Conservation (phyloP, 257 asterid genomes). For the Solanum infundibuliforme region DNA sequence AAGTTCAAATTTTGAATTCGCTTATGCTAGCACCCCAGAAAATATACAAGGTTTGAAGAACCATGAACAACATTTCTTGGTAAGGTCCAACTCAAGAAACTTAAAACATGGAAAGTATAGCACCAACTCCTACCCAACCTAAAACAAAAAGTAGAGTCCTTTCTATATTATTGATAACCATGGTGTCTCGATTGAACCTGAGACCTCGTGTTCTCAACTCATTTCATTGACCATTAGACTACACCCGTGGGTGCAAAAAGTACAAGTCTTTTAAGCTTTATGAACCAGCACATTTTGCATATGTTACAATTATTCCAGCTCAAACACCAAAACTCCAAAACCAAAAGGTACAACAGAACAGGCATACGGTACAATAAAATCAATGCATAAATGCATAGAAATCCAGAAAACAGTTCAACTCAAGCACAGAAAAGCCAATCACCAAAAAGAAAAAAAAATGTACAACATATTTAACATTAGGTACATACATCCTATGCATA, state of each 20-base stretch:
- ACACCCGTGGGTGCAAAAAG: background rate
- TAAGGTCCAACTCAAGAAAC: background rate
- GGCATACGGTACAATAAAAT: background rate
- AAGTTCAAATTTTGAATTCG: background rate
- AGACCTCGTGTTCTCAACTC: background rate
- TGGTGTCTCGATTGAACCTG: background rate
- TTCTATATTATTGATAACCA: background rate
- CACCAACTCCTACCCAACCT: background rate
- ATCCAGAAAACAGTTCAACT: no score
- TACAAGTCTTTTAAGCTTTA: background rate
- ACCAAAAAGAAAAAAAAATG: background rate
- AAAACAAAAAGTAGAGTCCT: background rate
- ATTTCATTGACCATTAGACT: no score
- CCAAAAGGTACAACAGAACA: background rate
- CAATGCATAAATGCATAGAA: background rate
- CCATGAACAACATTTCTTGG: background rate
- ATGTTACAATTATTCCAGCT: background rate
- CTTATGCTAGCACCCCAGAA: background rate
- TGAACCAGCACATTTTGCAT: background rate
- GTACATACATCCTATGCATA: background rate
- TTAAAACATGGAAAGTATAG: background rate
- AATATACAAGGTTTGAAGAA: background rate
- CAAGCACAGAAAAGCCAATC: no score
- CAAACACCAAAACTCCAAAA: background rate
- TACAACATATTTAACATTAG: background rate